Evolutionary conservation across 306 rosid species (phyloP).

Genomic region (Erythrophleum fordii): DNA sequence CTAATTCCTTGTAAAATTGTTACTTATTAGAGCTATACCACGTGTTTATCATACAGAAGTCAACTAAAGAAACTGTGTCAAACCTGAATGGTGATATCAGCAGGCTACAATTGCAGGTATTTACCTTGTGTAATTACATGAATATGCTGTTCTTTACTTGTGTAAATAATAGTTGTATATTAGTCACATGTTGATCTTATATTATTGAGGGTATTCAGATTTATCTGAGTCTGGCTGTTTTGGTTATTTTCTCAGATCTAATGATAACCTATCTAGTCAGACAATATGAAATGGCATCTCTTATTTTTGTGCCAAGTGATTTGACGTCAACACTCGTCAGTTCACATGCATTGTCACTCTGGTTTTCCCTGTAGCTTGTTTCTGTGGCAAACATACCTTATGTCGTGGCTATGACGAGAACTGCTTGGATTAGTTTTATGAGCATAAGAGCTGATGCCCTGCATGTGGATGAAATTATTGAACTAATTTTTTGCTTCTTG

Average conservation of each 20-base stretch:
- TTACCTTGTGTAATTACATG: conserved; percentile 36
- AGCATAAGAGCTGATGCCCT: conserved; percentile 25
- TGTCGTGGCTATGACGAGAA: background rate
- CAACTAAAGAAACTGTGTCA: conserved; percentile 50
- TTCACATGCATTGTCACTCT: background rate
- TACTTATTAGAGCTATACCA: conserved; percentile 36
- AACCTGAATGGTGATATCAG: conserved; percentile 53
- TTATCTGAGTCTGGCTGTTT: background rate
- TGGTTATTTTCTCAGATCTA: background rate
- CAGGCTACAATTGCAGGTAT: conserved; percentile 70
- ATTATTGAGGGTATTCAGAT: conserved; percentile 8
- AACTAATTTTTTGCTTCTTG: background rate
- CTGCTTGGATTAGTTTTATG: conserved; percentile 27
- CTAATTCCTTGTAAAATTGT: conserved; percentile 25
- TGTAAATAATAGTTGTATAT: background rate
- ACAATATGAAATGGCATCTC: background rate
- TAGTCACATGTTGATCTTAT: background rate
- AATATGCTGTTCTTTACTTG: conserved; percentile 1
- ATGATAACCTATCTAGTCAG: conserved; percentile 24
- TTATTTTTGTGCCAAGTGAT: conserved; percentile 4
- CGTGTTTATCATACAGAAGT: conserved; percentile 60
- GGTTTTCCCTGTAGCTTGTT: background rate
- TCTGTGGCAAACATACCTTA: background rate
- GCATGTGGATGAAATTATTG: background rate
- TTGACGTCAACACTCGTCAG: background rate